Base-by-base conservation (phyloP, 768 basidiomycete genomes). In the Rhizopogon vulgaris region DNA sequence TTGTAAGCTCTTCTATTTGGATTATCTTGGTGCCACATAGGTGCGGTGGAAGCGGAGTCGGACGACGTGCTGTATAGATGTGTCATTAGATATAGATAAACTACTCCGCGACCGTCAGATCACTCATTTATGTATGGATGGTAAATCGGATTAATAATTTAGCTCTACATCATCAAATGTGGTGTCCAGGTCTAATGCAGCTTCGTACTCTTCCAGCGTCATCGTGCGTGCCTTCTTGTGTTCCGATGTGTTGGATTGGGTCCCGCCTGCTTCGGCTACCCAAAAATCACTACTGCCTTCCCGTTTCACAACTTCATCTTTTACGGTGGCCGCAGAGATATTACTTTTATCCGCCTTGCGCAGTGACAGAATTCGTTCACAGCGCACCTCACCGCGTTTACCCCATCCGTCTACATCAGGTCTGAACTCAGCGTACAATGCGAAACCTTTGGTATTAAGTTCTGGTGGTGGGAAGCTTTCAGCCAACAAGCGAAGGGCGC, bases 321-420 rank as follows among this genome's bases (percentile, higher is more conserved):
- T 54, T 15, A 34, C 36, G 3, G 40, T 37, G 27, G 48, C 53
- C 34, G 62, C 56, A n/a, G 38, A 14, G 41, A 22, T 36, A 30
- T n/a, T 32, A 25, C n/a, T 24, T 27, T 27, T 51, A 25, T 41
- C 56, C 41, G 61, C 61, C 58, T 74, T 76, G 45, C 83, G 70
- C 52, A 89, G 64, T 17, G 63, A 76, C 30, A 97, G 73, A 46
- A 98, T 86, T 30, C 63, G 80, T 38, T 75, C 74, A 61, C 87
- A 90, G 36, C 75, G 75, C 25, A 96, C 72, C 58, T 90, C 83
- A 3, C 84, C 88, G 51, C 80, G 78, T 64, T 85, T 80, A 5
- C 94, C 94, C 94, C 94, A 98, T 24, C 80, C 83, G 25, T 82
- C 82, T 0, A 83, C 84, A 11, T 75, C 73, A 9, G 94, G 94